Base-by-base conservation (phyloP, 1,139 yeast species). In the Debaryomyces subglobosus region DNA sequence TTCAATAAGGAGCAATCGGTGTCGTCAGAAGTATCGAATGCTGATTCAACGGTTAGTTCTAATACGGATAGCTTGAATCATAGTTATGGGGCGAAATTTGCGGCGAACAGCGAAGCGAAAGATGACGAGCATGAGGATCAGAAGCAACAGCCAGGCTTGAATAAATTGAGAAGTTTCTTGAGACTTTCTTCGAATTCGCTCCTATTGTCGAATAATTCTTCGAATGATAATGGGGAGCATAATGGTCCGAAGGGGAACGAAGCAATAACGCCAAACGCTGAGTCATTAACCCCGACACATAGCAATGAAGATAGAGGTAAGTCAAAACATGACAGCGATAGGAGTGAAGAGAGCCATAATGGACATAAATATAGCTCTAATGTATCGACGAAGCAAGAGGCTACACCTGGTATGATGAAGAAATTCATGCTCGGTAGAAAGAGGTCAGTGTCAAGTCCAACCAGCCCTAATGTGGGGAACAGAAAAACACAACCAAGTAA, bases 111-210 rank as follows among this genome's bases (percentile, higher is more conserved):
- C 34, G 48, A 16, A 7, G 20, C 20, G 39, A 41, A 15, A 33
- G 44, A 16, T 21, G 38, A 39, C 23, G 46, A 44, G 3, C 32
- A 43, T 6, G 51, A 44, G 3, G 49, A 47, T 34, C 46, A 45
- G 20, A 50, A 46, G 30, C 52, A 43, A 30, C 52, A 43, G 13
- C 48, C 50, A 9, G 49, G 53, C 13, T 52, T 63, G 46, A 52
- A 54, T 12, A 65, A 64, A 48, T 54, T 68, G 21, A 65, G 64
- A 49, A 61, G 55, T 37, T 54, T 68, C 16, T 65, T 68, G 55
- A 63, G 62, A 44, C 41, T 60, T 18, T 49, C 58, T 12, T 38
- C 57, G 25, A 46, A 54, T 32, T 43, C 52, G 39, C 59, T 43
- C 33, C 52, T 44, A 39, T 37, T 43, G 38, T 39, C 20, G 16